Evolutionary conservation across 805 yeast genomes (phyloP).

Genomic region (Phaffomyces opuntiae): DNA sequence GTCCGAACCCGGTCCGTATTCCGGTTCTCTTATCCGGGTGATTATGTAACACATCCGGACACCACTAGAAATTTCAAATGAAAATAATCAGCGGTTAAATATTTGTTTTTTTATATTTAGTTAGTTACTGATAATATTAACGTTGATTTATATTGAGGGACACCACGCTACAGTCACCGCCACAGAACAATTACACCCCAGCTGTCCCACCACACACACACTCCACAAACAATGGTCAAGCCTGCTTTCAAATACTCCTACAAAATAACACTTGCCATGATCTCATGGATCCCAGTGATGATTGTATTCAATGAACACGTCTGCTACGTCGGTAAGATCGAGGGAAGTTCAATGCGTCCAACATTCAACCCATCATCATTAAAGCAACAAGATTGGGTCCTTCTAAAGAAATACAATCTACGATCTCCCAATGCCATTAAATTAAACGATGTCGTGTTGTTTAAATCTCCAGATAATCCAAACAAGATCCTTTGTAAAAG

Average conservation of each 20-base stretch:
- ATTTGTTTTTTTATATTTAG: too few species aligned
- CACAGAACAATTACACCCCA: too few species aligned
- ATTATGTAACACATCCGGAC: too few species aligned
- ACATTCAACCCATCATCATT: constrained; percentile 65
- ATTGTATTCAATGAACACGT: constrained; percentile 64
- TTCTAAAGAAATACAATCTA: constrained; percentile 59
- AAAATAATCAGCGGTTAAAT: too few species aligned
- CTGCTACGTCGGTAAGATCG: constrained; percentile 63
- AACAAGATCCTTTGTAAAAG: constrained; percentile 71
- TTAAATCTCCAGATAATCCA: constrained; percentile 79
- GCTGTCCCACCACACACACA: background rate
- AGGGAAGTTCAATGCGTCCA: constrained; percentile 86
- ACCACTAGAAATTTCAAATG: too few species aligned
- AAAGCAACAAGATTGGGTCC: constrained; percentile 48
- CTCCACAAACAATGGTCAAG: background rate
- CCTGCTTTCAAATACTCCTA: constrained; percentile 23
- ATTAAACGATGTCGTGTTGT: constrained; percentile 66
- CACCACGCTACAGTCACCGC: too few species aligned
- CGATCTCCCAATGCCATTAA: constrained; percentile 39
- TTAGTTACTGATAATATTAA: too few species aligned
- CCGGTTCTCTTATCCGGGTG: too few species aligned
- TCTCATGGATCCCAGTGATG: constrained; percentile 77
- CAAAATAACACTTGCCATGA: constrained; percentile 28
- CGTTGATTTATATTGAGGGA: too few species aligned
- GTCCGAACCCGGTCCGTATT: background rate